Evolutionary conservation across 495 filamentous ascomycete species (phyloP).

Genomic region (Aspergillus funiculosus): DNA sequence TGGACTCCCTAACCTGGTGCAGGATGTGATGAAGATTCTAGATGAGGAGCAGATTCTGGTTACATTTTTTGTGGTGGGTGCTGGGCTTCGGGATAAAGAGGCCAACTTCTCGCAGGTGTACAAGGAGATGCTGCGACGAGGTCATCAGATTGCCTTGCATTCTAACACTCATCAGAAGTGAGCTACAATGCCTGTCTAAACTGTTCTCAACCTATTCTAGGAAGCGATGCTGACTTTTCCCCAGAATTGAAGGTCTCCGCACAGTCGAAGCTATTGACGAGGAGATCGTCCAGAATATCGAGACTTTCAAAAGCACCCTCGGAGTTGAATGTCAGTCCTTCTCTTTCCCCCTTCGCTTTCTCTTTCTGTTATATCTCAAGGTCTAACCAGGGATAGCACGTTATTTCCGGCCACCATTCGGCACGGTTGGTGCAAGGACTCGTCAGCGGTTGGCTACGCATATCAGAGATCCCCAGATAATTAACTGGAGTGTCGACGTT

Average conservation of each 20-base stretch:
- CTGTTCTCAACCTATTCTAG: neutral
- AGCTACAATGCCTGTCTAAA: conserved; percentile 4
- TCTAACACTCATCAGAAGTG: conserved; percentile 66
- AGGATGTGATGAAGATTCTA: conserved; percentile 60
- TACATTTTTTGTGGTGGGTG: conserved; percentile 75
- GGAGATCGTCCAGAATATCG: conserved; percentile 60
- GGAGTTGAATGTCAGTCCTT: conserved; percentile 33
- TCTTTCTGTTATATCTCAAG: neutral
- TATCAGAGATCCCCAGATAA: conserved; percentile 51
- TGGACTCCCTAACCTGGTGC: conserved; percentile 57
- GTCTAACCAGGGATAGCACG: conserved; percentile 24
- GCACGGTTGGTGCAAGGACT: conserved; percentile 66
- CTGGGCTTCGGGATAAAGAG: conserved; percentile 51
- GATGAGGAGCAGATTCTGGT: conserved; percentile 58
- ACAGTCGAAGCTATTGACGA: conserved; percentile 58
- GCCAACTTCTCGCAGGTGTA: conserved; percentile 62
- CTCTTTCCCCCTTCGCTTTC: neutral
- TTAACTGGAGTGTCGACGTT: conserved; percentile 72
- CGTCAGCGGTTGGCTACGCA: conserved; percentile 55
- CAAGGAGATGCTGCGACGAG: conserved; percentile 55
- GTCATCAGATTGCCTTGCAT: conserved; percentile 73
- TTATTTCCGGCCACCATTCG: conserved; percentile 76
- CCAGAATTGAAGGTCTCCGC: conserved; percentile 58
- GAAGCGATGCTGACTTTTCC: neutral
- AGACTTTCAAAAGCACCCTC: conserved; percentile 49